Evolutionary conservation across 345 rosid species (phyloP).

Genomic region (Murraya paniculata): DNA sequence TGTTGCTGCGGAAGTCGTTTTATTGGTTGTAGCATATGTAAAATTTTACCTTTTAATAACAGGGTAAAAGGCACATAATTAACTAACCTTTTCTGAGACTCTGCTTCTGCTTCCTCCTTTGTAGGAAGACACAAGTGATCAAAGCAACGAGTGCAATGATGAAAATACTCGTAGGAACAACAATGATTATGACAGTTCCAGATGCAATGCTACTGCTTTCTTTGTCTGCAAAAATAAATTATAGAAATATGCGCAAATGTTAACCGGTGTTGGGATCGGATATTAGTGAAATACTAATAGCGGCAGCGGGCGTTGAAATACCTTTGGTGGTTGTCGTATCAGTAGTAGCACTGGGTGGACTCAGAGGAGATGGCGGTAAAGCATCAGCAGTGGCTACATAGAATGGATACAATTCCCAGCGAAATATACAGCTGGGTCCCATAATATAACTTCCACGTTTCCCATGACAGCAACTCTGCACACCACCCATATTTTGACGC

Average conservation of each 20-base stretch:
- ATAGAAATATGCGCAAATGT: too few relatives aligned
- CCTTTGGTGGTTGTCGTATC: too few relatives aligned
- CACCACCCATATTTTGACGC: background rate
- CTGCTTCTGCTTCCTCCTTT: background rate
- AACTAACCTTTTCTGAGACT: background rate
- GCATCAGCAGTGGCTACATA: background rate
- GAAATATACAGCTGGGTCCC: background rate
- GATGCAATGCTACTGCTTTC: background rate
- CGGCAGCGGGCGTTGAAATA: too few relatives aligned
- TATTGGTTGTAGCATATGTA: too few relatives aligned
- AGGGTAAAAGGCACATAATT: background rate
- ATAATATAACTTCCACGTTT: background rate
- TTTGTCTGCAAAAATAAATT: too few relatives aligned
- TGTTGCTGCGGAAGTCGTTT: too few relatives aligned
- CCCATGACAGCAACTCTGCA: background rate
- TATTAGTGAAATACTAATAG: too few relatives aligned
- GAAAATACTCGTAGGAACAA: conserved; percentile 22
- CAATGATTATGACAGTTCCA: conserved; percentile 18
- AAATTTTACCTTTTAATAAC: too few relatives aligned
- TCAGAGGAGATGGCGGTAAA: too few relatives aligned
- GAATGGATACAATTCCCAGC: background rate
- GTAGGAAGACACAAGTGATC: background rate
- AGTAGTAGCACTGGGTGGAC: too few relatives aligned
- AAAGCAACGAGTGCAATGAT: conserved; percentile 4
- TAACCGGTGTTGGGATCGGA: too few relatives aligned